phyloP scores from a whole-genome alignment of 768 basidiomycete species.

The Serendipita indica region DNA sequence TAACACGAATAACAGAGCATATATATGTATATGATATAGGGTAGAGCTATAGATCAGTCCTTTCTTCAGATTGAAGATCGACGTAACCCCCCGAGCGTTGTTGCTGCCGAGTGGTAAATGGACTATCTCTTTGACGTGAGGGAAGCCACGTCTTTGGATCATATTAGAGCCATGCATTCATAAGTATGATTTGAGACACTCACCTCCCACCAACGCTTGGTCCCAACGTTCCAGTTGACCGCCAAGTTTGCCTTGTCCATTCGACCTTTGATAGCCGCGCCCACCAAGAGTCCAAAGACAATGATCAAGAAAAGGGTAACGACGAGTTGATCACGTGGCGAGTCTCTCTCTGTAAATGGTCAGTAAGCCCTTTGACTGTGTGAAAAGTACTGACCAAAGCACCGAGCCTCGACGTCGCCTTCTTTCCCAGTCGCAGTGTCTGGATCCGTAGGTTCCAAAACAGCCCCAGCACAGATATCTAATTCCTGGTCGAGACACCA shows the following conservation, averaged over 20 bases:
- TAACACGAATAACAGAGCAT: not conserved
- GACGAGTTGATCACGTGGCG: constrained; percentile 85
- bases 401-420: constrained; percentile 88
- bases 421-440: constrained; percentile 91
- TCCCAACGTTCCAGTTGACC: constrained; percentile 6
- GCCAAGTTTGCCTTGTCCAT: constrained; percentile 30
- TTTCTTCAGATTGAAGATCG: constrained; percentile 1
- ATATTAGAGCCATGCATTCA: not conserved
- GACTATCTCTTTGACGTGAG: not conserved
- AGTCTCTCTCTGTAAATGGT: constrained; percentile 63
- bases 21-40: not conserved
- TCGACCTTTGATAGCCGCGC: constrained; percentile 68
- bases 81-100: constrained; percentile 2
- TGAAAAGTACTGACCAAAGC: constrained; percentile 60
- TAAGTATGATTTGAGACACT: not conserved
- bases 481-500: constrained; percentile 92
- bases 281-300: constrained; percentile 71
- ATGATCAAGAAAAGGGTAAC: constrained; percentile 82
- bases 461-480: constrained; percentile 64
- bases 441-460: constrained; percentile 73
- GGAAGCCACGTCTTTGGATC: not conserved
- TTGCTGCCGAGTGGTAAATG: not conserved
- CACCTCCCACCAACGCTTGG: constrained; percentile 10
- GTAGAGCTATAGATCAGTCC: not conserved
- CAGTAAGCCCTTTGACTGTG: constrained; percentile 17